Evolutionary conservation across 108 stramenopile genomes (phyloP), one percentile per base, ranked within the genome.

Genomic region (Aurantiochytrium sp.): DNA sequence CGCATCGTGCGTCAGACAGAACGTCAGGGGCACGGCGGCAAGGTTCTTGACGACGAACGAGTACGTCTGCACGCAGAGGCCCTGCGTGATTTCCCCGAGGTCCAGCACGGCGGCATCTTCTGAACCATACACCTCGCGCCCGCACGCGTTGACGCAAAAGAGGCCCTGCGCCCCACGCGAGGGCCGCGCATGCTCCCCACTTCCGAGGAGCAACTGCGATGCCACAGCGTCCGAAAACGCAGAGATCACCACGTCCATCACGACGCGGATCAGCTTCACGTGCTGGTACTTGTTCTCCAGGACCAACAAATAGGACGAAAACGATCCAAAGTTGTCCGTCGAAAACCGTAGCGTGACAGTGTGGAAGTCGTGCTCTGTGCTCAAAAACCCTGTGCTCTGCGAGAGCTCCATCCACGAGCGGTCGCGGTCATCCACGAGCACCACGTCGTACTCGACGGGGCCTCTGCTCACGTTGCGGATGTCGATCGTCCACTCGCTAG

Each of bases 21-120:
- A 48, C 36, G 45, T 22, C 36, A 81, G 45, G 32, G 73, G 73
- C 15, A 81, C 27, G 6, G 42, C 10, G 17, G 73, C 1, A 12
- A 81, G 73, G 30, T 81, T 81, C 73, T 81, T 81, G 24, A 81
- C 42, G 17, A 81, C 27, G 39, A 81, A 81, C 6, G 73, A 81
- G 30, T 48, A 24, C n/a, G 39, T 41, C 6, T 24, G 73, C 12
- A 81, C 45, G 3, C 73, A 48, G 10, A 41, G 32, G 2, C 73
- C 73, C n/a, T 48, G 73, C 2, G 30, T 30, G 6, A 48, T 48
- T 1, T 41, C 45, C 10, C 73, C 73, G 8, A 81, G 39, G 3
- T 81, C 45, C n/a, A 81, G 0, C 24, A 81, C 73, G 6, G 42
- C 39, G 6, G 73, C 12, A 0, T 41, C 39, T n/a, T 17, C 39